Evolutionary conservation across 1,139 yeast species (phyloP), one percentile per base, ranked within the genome.

Genomic region (Martiniozyma asiatica): DNA sequence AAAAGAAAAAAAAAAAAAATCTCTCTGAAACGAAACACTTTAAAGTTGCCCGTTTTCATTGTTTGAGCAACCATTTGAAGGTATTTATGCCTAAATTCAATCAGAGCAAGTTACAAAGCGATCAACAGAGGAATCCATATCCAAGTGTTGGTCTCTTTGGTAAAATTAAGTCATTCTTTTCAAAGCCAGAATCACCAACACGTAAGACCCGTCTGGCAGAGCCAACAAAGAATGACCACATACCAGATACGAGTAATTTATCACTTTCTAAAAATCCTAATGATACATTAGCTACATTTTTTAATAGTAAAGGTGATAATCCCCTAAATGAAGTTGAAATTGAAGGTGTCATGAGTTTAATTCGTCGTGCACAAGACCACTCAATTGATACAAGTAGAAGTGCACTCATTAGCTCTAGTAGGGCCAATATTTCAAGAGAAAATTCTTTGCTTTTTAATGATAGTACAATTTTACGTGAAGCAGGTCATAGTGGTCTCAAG

Each of bases 291-390:
- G 77, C 87, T 6, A 71, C 65, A 24, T 85, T 85, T 48, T 85
- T 85, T 52, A 65, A 65, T 21, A 61, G 59, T 23, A 84, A 81
- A 48, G 95, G 95, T n/a, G 70, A 74, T 36, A 57, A 58, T 12
- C 87, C 92, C 8, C 59, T 85, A 36, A 65, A 75, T 8, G 85
- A 77, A 12, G 62, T 84, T 29, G 97, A 87, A 51, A 68, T 76
- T 40, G 93, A 78, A 47, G 95, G 95, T 4, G 94, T 85, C 0
- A 54, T 80, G 46, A 69, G 93, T 2, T 45, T 75, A 16, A 61
- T 64, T 50, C 68, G 50, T 37, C 59, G 57, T 33, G 54, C 63
- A 11, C 51, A 52, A 31, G 19, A 23, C 51, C 50, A 31, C 37
- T 41, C n/a, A 34, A 33, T 29, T 42, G 40, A 16, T 27, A 32